Evolutionary conservation across 495 filamentous ascomycete species (phyloP).

Genomic region (Penicillium tannophilum): DNA sequence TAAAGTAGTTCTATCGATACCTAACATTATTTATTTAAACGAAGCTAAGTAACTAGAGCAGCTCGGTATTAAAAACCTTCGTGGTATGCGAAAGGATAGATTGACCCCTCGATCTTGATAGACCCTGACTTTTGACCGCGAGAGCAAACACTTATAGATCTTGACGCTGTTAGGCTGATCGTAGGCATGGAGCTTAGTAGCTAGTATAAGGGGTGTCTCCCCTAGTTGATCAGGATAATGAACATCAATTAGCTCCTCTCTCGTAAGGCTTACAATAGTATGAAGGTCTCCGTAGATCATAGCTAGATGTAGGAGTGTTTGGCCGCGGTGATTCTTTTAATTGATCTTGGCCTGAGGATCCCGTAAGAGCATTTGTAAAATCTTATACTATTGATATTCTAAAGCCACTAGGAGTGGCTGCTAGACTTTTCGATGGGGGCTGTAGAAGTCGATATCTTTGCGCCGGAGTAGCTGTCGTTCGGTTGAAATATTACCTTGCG

Average conservation of each 20-base stretch:
- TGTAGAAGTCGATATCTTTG: too few relatives aligned
- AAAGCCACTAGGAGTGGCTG: background rate
- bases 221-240: constrained; percentile 4
- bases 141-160: background rate
- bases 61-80: background rate
- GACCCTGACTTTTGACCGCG: background rate
- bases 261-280: background rate
- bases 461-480: too few relatives aligned
- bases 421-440: too few relatives aligned
- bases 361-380: background rate
- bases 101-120: background rate
- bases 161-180: background rate
- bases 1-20: too few relatives aligned
- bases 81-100: background rate
- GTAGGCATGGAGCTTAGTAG: background rate
- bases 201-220: background rate
- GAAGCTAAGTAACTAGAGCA: background rate
- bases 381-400: background rate
- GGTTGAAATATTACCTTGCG: background rate
- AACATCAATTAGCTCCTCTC: background rate
- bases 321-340: background rate
- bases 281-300: constrained; percentile 4
- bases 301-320: constrained; percentile 6
- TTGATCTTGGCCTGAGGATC: background rate
- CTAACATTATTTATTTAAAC: too few relatives aligned